Evolutionary conservation across 352 stramenopile genomes (phyloP).

Genomic region (Plasmopara halstedii): DNA sequence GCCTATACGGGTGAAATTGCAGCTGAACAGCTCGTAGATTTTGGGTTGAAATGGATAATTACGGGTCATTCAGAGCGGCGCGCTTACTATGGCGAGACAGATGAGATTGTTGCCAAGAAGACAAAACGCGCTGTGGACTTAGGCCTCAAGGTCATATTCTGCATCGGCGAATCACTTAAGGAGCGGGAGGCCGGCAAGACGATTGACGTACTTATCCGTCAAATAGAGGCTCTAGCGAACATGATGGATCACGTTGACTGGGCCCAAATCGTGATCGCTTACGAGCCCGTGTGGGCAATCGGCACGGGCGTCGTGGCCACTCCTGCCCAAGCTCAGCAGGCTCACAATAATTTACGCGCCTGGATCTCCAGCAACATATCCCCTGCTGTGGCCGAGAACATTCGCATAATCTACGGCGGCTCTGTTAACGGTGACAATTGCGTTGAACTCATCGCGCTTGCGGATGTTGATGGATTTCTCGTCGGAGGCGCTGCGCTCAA

Average conservation of each 20-base stretch:
- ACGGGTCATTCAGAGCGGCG: slow-evolving; percentile 86
- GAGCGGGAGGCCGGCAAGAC: slow-evolving; percentile 80
- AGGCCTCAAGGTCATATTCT: slow-evolving; percentile 90
- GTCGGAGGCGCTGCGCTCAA: slow-evolving; percentile 87
- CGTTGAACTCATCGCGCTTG: slow-evolving; percentile 68
- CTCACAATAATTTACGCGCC: slow-evolving; percentile 70
- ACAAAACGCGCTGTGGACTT: slow-evolving; percentile 75
- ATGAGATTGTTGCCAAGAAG: slow-evolving; percentile 88
- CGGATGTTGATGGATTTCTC: slow-evolving; percentile 83
- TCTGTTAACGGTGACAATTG: slow-evolving; percentile 86
- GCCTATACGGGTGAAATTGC: slow-evolving; percentile 91
- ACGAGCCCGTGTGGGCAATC: slow-evolving; percentile 95
- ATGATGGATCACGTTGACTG: slow-evolving; percentile 71
- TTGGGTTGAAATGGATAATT: slow-evolving; percentile 54
- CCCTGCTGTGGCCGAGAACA: slow-evolving; percentile 37
- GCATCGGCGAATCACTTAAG: slow-evolving; percentile 91
- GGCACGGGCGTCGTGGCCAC: slow-evolving; percentile 91
- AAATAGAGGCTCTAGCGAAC: slow-evolving; percentile 87
- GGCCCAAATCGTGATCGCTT: slow-evolving; percentile 86
- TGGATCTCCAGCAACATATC: slow-evolving; percentile 57
- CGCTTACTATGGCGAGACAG: slow-evolving; percentile 76
- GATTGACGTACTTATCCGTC: slow-evolving; percentile 85
- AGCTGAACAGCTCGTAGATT: slow-evolving; percentile 81
- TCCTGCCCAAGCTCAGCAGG: slow-evolving; percentile 88
- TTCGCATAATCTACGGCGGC: slow-evolving; percentile 84